phyloP scores from a whole-genome alignment of 495 filamentous ascomycete species.

The Talaromyces liani region DNA sequence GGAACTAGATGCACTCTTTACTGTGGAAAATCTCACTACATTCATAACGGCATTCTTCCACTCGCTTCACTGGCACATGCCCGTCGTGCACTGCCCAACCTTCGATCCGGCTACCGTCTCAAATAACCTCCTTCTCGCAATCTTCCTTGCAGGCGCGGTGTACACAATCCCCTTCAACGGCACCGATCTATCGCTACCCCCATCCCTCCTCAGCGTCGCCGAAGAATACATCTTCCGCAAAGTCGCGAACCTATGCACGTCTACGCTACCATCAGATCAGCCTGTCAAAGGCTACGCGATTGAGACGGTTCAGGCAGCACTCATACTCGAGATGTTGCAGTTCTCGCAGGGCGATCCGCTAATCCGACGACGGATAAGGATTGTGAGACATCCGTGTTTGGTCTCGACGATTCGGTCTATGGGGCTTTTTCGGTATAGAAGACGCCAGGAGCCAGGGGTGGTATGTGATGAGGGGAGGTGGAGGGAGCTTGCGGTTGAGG shows the following conservation, averaged over 20 bases:
- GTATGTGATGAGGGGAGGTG: constrained; percentile 20
- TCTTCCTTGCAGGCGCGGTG: constrained; percentile 28
- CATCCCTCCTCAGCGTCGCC: constrained; percentile 27
- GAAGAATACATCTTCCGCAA: constrained; percentile 33
- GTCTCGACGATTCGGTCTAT: constrained; percentile 28
- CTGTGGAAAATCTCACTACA: constrained; percentile 22
- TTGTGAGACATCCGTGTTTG: constrained; percentile 30
- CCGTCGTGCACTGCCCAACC: constrained; percentile 32
- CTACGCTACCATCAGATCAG: constrained; percentile 9
- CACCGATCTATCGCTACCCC: constrained; percentile 12
- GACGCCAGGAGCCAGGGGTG: constrained; percentile 10
- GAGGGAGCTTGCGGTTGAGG: constrained; percentile 23
- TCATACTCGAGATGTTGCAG: constrained; percentile 36
- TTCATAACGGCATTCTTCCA: constrained; percentile 34
- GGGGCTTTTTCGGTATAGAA: constrained; percentile 24
- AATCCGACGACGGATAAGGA: constrained; percentile 30
- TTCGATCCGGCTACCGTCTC: constrained; percentile 30
- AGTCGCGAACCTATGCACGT: constrained; percentile 16
- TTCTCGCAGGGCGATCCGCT: constrained; percentile 26
- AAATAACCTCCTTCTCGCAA: constrained; percentile 24
- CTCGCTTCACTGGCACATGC: constrained; percentile 32
- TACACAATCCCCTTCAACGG: constrained; percentile 21
- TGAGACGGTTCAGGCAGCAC: constrained; percentile 26
- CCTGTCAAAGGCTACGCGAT: constrained; percentile 14
- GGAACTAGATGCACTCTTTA: constrained; percentile 21